Percentiles rank a stretch among this genome's conserved stretches.
Conservation (phyloP, 2,329 filamentous ascomycete species). For the Aspergillus sp. region DNA sequence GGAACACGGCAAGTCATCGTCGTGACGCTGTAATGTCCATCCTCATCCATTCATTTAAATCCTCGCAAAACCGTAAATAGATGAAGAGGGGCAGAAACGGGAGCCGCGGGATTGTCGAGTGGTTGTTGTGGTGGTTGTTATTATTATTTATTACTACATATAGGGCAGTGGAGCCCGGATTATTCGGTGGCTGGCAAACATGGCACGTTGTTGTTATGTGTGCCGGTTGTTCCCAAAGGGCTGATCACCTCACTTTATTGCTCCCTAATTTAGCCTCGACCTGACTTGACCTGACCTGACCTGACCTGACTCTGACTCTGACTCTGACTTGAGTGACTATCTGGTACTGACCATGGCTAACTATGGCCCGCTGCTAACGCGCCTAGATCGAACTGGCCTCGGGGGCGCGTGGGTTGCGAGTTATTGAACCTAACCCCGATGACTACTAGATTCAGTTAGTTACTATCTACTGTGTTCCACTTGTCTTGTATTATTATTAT, state of each 20-base stretch:
- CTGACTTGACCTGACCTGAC: no score
- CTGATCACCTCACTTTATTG: neutral
- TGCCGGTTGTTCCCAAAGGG: neutral
- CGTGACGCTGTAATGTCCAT: neutral
- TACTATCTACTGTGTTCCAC: neutral
- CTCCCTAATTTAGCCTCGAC: neutral
- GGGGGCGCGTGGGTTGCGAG: neutral
- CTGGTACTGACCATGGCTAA: neutral
- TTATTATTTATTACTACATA: neutral
- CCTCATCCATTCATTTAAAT: neutral
- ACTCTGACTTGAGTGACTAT: neutral
- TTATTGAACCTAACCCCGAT: slow-evolving; percentile 1
- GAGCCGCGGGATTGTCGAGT: slow-evolving; percentile 10
- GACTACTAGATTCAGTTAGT: neutral
- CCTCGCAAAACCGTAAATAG: neutral
- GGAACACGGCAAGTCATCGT: neutral
- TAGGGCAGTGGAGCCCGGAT: slow-evolving; percentile 14
- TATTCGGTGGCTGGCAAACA: slow-evolving; percentile 17
- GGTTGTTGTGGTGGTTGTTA: neutral
- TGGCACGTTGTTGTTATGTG: slow-evolving; percentile 17
- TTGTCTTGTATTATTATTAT: no score
- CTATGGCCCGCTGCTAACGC: slow-evolving; percentile 4
- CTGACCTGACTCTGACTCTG: no score
- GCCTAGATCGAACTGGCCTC: slow-evolving; percentile 3
- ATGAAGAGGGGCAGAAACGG: slow-evolving; percentile 6